Base-by-base conservation (phyloP, 345 rosid species). In the Tarenaya hassleriana region DNA sequence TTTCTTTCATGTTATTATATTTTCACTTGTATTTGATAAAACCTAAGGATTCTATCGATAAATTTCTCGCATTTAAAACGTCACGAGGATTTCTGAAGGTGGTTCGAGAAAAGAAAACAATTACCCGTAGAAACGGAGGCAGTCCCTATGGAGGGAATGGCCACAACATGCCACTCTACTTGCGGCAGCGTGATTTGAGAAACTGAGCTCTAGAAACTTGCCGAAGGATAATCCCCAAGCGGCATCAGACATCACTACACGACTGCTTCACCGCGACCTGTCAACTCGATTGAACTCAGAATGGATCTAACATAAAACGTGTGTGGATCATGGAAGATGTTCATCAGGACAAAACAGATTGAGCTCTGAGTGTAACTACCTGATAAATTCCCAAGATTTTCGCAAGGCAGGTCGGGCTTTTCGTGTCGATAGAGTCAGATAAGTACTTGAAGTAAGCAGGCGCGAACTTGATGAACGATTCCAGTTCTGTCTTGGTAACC, bases 201-300 rank as follows among this genome's bases (percentile, higher is more conserved):
- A 91, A 72, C 96, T 88, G 58, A 94, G 99, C 79, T 94, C 99
- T 82, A 94, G 69, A 73, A 94, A 88, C 69, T 94, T 94, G 57
- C 99, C 99, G 62, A 94, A 88, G 16, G 99, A 94, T 75, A 94
- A 69, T 51, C 97, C 95, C 99, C 99, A 94, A 39, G 97, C 99
- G 69, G 99, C 99, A 75, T 88, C 89, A 39, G 99, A 94, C 99
- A 94, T 94, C 54, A 86, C 81, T 41, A 94, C 75, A 56, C 99
- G 83, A 46, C 77, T 72, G 58, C 63, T 92, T 92, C 29, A 76
- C 39, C 13, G 83, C 66, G 35, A 92, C 95, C 98, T 92, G 61
- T 56, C 38, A 57, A 51, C 38, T 49, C 14, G 24, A 38, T 24
- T 24, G 44, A 5, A 38, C 32, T 19, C 34, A 55, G 39, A 55